phyloP scores from a whole-genome alignment of 164 flowering plant genomes.

The Vitis riparia region DNA sequence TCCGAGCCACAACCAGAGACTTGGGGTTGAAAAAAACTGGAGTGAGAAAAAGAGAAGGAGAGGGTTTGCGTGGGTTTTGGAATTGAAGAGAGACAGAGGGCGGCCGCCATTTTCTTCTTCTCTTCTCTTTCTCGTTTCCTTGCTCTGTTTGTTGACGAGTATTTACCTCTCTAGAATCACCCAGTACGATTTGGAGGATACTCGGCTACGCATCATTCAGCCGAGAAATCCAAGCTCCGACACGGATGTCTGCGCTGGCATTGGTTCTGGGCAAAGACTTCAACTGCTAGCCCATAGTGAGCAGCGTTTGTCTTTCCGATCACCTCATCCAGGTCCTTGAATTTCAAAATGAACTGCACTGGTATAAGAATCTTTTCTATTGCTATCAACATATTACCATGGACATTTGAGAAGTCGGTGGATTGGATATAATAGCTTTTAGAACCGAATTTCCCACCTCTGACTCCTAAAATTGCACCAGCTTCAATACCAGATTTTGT shows the following conservation, averaged over 20 bases:
- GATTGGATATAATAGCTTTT: conserved; percentile 19
- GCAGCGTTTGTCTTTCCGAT: conserved; percentile 40
- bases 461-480: no score
- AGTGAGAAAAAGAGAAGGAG: conserved; percentile 42
- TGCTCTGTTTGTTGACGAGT: no score
- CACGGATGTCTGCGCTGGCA: no score
- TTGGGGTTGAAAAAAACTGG: conserved; percentile 17
- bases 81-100: conserved; percentile 22
- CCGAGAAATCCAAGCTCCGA: no score
- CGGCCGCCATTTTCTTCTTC: conserved; percentile 24
- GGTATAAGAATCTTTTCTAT: conserved; percentile 73
- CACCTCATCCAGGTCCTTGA: conserved; percentile 57
- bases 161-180: no score
- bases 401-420: conserved; percentile 66
- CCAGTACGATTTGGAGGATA: no score
- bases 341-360: conserved; percentile 64
- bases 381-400: conserved; percentile 74
- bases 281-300: conserved; percentile 57
- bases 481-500: conserved; percentile 35
- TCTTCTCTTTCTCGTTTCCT: no score
- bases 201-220: no score
- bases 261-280: conserved; percentile 48
- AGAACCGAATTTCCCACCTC: no score
- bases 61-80: conserved; percentile 24
- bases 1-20: conserved; percentile 14